Conservation (phyloP, 441 rosid species). For the Hura crepitans region DNA sequence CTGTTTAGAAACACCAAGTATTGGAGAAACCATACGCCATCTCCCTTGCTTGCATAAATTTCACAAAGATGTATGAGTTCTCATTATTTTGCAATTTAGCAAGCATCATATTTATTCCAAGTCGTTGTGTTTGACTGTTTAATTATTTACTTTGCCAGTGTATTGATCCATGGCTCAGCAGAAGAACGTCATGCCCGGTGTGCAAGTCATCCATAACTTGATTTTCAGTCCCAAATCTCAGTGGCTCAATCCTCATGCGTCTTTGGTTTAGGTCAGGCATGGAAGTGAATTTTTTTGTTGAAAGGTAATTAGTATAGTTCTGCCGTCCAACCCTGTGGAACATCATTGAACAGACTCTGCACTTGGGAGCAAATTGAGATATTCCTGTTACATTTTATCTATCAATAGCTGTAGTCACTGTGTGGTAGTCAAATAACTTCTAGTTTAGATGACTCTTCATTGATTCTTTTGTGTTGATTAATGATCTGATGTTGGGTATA, state of each 20-base stretch:
- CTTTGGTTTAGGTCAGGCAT: neutral
- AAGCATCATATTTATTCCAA: neutral
- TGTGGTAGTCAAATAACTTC: neutral
- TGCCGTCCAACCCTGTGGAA: conserved; percentile 16
- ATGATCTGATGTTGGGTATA: conserved; percentile 10
- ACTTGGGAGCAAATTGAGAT: neutral
- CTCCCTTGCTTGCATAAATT: conserved; percentile 97
- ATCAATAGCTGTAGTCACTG: neutral
- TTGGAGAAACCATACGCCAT: conserved; percentile 82
- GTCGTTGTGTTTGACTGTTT: conserved; percentile 15
- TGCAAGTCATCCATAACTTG: conserved; percentile 72
- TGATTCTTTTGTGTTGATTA: neutral
- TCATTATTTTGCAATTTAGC: conserved; percentile 1
- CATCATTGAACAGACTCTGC: neutral
- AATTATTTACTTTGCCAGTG: conserved; percentile 48
- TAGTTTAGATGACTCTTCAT: neutral
- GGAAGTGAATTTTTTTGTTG: neutral
- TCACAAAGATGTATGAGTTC: conserved; percentile 67
- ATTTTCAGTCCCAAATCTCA: conserved; percentile 12
- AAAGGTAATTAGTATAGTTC: conserved; percentile 17
- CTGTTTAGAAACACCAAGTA: conserved; percentile 69
- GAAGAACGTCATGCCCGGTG: conserved; percentile 76
- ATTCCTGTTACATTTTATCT: neutral
- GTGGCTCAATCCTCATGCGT: neutral
- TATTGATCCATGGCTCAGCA: conserved; percentile 86